Conservation (phyloP, 345 rosid species). For the Eutrema yunnanense region DNA sequence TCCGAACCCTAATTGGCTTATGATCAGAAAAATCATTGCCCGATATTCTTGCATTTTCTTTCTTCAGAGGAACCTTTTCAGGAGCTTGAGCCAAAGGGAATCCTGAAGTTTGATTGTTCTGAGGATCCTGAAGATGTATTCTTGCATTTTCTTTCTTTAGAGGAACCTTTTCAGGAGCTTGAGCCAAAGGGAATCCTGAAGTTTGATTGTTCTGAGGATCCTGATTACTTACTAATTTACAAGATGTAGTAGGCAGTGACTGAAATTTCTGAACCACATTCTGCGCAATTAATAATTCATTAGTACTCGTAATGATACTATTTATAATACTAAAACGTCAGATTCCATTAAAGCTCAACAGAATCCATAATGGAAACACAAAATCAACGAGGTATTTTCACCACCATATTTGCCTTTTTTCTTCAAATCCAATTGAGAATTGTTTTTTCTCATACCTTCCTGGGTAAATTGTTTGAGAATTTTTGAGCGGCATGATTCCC, state of each 20-base stretch:
- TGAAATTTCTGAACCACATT: slow-evolving; percentile 37
- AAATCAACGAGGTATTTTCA: background rate
- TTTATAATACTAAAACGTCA: background rate
- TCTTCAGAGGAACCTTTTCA: slow-evolving; percentile 23
- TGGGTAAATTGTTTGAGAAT: slow-evolving; percentile 30
- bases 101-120: slow-evolving; percentile 24
- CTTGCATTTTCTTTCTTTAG: too few species aligned
- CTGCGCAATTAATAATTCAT: slow-evolving; percentile 30
- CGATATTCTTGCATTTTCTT: slow-evolving; percentile 30
- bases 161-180: too few species aligned
- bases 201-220: too few species aligned
- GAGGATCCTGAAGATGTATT: background rate
- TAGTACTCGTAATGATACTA: background rate
- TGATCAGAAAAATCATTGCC: slow-evolving; percentile 27
- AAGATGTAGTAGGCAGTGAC: slow-evolving; percentile 29
- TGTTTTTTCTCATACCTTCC: slow-evolving; percentile 38
- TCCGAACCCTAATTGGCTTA: slow-evolving; percentile 47
- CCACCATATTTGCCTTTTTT: background rate
- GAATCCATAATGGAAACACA: background rate
- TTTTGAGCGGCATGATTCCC: slow-evolving; percentile 25
- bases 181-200: too few species aligned
- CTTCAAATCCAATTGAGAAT: background rate
- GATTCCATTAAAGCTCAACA: background rate
- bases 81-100: slow-evolving; percentile 29
- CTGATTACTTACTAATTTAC: background rate